Conservation (phyloP, 352 stramenopile species). For the Pythium folliculosum region DNA sequence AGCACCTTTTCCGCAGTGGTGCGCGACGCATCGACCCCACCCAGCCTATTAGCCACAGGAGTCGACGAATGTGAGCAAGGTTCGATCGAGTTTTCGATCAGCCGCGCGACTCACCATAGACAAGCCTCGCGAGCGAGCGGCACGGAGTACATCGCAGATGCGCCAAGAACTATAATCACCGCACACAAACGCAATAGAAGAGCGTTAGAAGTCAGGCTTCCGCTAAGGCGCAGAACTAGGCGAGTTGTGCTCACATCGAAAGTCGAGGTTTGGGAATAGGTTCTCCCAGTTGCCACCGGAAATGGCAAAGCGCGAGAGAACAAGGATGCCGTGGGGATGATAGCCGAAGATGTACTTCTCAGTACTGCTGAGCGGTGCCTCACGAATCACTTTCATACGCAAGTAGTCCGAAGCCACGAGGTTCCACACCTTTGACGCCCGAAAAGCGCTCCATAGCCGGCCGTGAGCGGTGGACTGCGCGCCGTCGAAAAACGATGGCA, state of each 20-base stretch:
- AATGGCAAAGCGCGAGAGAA: conserved; percentile 61
- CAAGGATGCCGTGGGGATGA: conserved; percentile 71
- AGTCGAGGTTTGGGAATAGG: conserved; percentile 55
- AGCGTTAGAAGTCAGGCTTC: not conserved
- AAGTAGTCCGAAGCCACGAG: conserved; percentile 50
- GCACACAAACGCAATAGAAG: not conserved
- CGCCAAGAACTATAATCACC: conserved; percentile 41
- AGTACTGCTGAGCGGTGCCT: conserved; percentile 49
- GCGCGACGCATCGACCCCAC: conserved; percentile 64
- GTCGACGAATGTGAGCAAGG: too few relatives aligned
- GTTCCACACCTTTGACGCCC: conserved; percentile 45
- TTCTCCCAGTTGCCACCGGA: conserved; percentile 72
- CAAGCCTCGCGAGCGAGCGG: conserved; percentile 61
- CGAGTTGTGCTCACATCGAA: conserved; percentile 34
- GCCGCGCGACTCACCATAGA: conserved; percentile 35
- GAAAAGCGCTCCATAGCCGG: conserved; percentile 49
- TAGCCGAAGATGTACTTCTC: conserved; percentile 77
- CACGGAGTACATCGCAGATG: conserved; percentile 69
- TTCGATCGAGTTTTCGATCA: too few relatives aligned
- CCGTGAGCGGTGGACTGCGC: conserved; percentile 55
- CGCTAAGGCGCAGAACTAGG: not conserved
- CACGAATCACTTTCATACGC: conserved; percentile 57
- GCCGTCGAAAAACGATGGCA: conserved; percentile 58
- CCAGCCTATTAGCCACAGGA: conserved; percentile 26
- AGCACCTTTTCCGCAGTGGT: conserved; percentile 71